Base-by-base conservation (phyloP, 2,329 filamentous ascomycete genomes). In the Fusarium setosum region DNA sequence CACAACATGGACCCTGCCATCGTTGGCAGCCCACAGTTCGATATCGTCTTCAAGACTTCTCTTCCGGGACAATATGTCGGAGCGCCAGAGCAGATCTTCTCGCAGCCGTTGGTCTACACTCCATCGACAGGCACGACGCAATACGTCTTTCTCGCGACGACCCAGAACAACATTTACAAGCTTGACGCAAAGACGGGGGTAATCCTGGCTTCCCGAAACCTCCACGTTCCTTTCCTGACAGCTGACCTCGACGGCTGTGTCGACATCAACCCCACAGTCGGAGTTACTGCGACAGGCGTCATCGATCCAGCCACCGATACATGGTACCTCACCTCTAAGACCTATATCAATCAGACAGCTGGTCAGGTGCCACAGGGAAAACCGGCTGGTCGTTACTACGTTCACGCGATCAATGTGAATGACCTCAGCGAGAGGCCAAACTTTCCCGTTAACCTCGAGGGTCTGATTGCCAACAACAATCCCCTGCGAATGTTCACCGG, bases 1-100 rank as follows among this genome's bases (percentile, higher is more conserved):
- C 87, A 90, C 71, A 89, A 89, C 74, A 85, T 90, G 82, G 86
- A 89, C 68, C 87, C 87, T 1, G 79, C 83, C 13, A 76, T 88
- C 9, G 85, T 90, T 3, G 81, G 78, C 37, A 86, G 84, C 55
- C 74, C 82, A 4, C 80, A 84, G 49, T 89, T 88, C 63, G 84
- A 81, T 18, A 82, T 86, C 59, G 74, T 88, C 8, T 89, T 86
- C 77, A 81, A 79, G 67, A 83, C 82, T 1, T 45, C 69, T 1
- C 77, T 88, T 2, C 84, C 86, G 0, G 86, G 86, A 6, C 80
- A 76, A 17, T 88, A 86, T 72, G 79, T 81, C 34, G 80, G 79
- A 15, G 76, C 75, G 3, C 56, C 76, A 1, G 87, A 88, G 69
- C 82, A 86, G 65, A 79, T 88, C 61, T 85, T 76, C 79, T 82